Evolutionary conservation across 805 yeast genomes (phyloP), one percentile per base, ranked within the genome.

Genomic region (Hagleromyces aurorensis): DNA sequence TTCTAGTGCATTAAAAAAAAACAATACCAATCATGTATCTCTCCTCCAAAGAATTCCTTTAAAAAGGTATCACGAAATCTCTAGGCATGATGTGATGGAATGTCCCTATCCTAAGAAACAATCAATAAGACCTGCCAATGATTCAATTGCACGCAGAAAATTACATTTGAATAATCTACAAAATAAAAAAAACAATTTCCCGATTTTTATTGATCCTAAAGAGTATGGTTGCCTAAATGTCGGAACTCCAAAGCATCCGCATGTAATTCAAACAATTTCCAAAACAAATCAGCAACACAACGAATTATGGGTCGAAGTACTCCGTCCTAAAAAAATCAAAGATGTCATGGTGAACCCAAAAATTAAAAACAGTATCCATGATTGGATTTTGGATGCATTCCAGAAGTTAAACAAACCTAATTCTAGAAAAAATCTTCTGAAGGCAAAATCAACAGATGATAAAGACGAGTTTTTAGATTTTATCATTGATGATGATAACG

Each of bases 301-400:
- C 7, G 15, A 29, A 3, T 22, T 45, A 8, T 61, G 65, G 65
- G 37, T 52, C 0, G 33, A 40, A 1, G 29, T 41, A 6, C 55
- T 55, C 30, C 48, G 43, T 27, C 69, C 69, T 0, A 27, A 34
- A 9, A 13, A 32, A 0, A 13, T 57, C 2, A 32, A 46, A 5
- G 61, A 61, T 10, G 48, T 63, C 0, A 29, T 64, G 8, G 21
- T 54, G 7, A 51, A 49, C n/a, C 36, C 43, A 2, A 28, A 32
- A 6, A 13, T 44, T 5, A 49, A 55, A 5, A 18, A 33, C 3
- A 9, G 18, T 1, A 48, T 59, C 5, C 35, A 43, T 9, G 30
- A 28, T 4, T 64, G 68, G 65, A 32, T 64, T 0, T 11, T 25
- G 3, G 40, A 41, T 14, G 55, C 67, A 0, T 61, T 63, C 33